Percentiles rank a stretch among this genome's conserved stretches.
These are phyloP conservation scores for Irineochytrium annulatum DNA, from an alignment of 192 early-diverging fungal genomes.

Conservation along the genomic window DNA sequence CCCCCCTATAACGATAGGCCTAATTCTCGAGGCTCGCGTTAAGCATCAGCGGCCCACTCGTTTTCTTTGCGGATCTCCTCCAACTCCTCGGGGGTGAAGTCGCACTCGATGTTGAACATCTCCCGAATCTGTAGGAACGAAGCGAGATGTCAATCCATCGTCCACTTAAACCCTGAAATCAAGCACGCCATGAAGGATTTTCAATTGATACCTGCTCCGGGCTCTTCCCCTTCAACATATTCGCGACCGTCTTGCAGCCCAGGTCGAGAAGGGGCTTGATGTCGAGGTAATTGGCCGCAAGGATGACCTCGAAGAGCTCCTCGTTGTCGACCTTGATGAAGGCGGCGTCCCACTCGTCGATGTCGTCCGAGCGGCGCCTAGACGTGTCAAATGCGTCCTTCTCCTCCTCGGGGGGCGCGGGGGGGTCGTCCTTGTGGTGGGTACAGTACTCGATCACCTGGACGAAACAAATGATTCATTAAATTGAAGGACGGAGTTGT, in stretches of 20 bases:
- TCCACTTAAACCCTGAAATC: too few species aligned
- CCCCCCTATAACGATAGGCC: too few species aligned
- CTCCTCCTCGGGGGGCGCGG: conserved; percentile 34
- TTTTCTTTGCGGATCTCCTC: conserved; percentile 67
- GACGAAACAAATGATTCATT: background rate
- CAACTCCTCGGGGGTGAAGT: conserved; percentile 95
- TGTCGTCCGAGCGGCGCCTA: conserved; percentile 40
- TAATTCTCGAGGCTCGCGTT: too few species aligned
- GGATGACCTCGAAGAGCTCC: conserved; percentile 55
- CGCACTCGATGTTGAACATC: conserved; percentile 94
- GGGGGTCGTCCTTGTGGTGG: conserved; percentile 55
- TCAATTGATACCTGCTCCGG: conserved; percentile 57
- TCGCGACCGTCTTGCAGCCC: conserved; percentile 97
- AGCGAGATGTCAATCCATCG: too few species aligned
- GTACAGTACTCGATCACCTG: conserved; percentile 51
- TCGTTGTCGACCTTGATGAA: conserved; percentile 57
- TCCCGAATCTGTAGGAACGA: conserved; percentile 90
- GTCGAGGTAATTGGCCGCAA: conserved; percentile 91
- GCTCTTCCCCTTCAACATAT: conserved; percentile 91
- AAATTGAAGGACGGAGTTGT: too few species aligned
- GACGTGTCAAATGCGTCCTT: conserved; percentile 32
- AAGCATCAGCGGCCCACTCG: conserved; percentile 52
- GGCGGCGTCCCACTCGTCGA: conserved; percentile 53
- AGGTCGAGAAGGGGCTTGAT: conserved; percentile 95
- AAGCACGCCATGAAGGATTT: too few species aligned